A percentile compares a stretch with the other conserved stretches of the same genome.
Evolutionary conservation across 352 stramenopile species (phyloP).

Genomic region (Pythium apleroticum): DNA sequence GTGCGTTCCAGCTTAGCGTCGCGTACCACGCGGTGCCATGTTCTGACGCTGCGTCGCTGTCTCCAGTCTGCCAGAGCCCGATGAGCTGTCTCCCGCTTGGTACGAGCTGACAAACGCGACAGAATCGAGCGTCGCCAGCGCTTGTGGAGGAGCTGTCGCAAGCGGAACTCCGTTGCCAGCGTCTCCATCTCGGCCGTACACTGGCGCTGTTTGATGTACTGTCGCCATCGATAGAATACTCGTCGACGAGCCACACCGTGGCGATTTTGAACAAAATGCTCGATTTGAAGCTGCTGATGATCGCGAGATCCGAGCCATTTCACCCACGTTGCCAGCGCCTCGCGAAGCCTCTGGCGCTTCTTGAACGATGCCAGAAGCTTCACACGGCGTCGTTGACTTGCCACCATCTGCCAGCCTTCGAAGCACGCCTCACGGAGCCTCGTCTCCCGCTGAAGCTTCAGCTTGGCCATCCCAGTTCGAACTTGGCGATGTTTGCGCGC

Average conservation of each 20-base stretch:
- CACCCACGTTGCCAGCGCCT: constrained; percentile 4
- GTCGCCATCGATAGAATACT: constrained; percentile 4
- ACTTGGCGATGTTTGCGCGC: background rate
- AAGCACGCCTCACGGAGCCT: background rate
- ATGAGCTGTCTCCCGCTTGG: background rate
- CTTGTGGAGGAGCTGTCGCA: constrained; percentile 1
- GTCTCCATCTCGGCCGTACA: constrained; percentile 1
- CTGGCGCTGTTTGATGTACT: constrained; percentile 3
- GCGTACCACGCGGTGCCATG: constrained; percentile 26
- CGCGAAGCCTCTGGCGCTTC: constrained; percentile 7
- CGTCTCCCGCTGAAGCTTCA: background rate
- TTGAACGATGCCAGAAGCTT: constrained; percentile 14
- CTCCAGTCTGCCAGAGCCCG: background rate
- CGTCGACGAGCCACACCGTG: too few relatives aligned
- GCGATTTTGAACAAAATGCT: background rate
- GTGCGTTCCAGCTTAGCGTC: constrained; percentile 11
- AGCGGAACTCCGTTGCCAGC: background rate
- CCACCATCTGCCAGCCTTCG: constrained; percentile 1
- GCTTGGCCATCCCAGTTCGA: background rate
- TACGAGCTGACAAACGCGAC: background rate
- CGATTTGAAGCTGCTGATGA: background rate
- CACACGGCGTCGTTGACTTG: constrained; percentile 4
- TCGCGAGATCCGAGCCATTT: background rate
- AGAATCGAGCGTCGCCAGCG: constrained; percentile 15
- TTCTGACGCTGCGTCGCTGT: constrained; percentile 14